Conservation (phyloP, 345 rosid species). For the Populus simonii region DNA sequence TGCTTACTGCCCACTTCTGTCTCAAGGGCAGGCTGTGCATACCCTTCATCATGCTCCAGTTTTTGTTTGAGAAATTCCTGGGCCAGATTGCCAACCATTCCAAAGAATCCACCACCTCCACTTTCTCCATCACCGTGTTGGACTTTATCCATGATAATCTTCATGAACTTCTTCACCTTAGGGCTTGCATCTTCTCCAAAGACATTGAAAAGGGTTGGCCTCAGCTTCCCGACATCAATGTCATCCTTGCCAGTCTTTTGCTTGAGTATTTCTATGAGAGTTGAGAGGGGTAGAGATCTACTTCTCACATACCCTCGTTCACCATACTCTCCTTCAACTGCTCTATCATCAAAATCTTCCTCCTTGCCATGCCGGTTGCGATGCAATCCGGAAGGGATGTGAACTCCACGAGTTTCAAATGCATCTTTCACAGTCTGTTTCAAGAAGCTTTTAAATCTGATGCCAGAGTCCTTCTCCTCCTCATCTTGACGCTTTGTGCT, state of each 20-base stretch:
- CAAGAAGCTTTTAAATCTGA: slow-evolving; percentile 50
- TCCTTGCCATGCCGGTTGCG: slow-evolving; percentile 36
- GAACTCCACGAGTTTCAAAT: slow-evolving; percentile 60
- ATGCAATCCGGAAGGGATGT: slow-evolving; percentile 45
- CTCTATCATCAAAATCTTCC: slow-evolving; percentile 37
- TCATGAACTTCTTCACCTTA: slow-evolving; percentile 95
- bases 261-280: slow-evolving; percentile 80
- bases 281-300: slow-evolving; percentile 77
- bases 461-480: slow-evolving; percentile 38
- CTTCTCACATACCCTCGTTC: slow-evolving; percentile 45
- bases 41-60: slow-evolving; percentile 59
- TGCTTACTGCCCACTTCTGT: slow-evolving; percentile 60
- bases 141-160: slow-evolving; percentile 61
- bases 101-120: slow-evolving; percentile 65
- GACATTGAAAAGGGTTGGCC: slow-evolving; percentile 75
- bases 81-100: slow-evolving; percentile 78
- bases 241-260: slow-evolving; percentile 80
- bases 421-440: slow-evolving; percentile 46
- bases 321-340: slow-evolving; percentile 36
- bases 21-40: slow-evolving; percentile 67
- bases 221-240: slow-evolving; percentile 72
- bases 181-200: slow-evolving; percentile 93
- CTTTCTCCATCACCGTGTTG: slow-evolving; percentile 35
- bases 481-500: slow-evolving; percentile 49
- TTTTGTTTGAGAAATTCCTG: slow-evolving; percentile 82